A percentile compares a stretch with the other conserved stretches of the same genome.
phyloP scores from a whole-genome alignment of 371 early-diverging fungal genomes.

The Syncephalis fuscata region DNA sequence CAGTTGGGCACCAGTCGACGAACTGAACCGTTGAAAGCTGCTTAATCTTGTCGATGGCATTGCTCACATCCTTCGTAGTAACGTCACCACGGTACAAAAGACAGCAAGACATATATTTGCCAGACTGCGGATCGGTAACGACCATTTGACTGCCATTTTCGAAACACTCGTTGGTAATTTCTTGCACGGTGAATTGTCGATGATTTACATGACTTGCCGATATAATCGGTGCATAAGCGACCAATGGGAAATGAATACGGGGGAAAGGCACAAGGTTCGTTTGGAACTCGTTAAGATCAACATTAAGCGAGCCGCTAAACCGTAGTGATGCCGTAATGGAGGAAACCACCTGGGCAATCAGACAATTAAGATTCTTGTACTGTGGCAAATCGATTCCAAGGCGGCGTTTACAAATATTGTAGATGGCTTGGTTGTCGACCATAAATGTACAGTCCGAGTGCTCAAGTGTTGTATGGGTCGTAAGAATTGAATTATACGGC shows the following conservation, averaged over 20 bases:
- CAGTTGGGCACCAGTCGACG: constrained; percentile 97
- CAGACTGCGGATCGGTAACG: constrained; percentile 88
- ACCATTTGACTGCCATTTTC: constrained; percentile 95
- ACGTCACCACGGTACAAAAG: constrained; percentile 90
- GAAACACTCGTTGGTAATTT: constrained; percentile 52
- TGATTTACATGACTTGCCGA: constrained; percentile 81
- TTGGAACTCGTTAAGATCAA: constrained; percentile 57
- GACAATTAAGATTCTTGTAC: constrained; percentile 69
- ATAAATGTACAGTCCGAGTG: constrained; percentile 95
- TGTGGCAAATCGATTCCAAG: constrained; percentile 66
- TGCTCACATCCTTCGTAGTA: constrained; percentile 24
- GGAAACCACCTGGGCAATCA: constrained; percentile 76
- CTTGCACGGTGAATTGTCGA: constrained; percentile 78
- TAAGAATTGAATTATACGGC: constrained; percentile 84
- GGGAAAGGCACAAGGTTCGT: constrained; percentile 51
- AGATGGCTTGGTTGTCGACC: constrained; percentile 97
- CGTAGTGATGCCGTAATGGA: constrained; percentile 63
- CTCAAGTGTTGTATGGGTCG: constrained; percentile 79
- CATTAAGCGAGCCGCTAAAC: constrained; percentile 66
- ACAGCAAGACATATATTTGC: constrained; percentile 96
- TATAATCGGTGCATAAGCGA: constrained; percentile 88
- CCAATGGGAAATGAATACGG: constrained; percentile 81
- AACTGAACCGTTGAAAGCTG: constrained; percentile 83
- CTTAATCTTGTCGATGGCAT: constrained; percentile 77
- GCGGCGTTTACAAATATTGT: constrained; percentile 77